These are phyloP conservation scores for Colletotrichum siamense DNA, from an alignment of 2,329 filamentous ascomycete genomes.

Conservation along the genomic window DNA sequence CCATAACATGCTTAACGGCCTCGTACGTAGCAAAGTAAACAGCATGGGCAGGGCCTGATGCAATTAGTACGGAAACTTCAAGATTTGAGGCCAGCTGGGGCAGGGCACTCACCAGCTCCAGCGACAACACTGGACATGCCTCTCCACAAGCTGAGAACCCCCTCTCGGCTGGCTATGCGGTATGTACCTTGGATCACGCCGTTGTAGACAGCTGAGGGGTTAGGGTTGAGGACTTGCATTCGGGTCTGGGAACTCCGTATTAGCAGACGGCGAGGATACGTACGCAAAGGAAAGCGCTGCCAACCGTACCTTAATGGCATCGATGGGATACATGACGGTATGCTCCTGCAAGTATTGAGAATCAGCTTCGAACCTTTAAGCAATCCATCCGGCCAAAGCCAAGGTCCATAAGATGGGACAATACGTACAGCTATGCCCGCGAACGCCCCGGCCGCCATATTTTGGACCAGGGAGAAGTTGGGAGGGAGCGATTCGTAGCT, in stretches of 20 bases:
- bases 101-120: slow-evolving; percentile 75
- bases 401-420: background rate
- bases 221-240: slow-evolving; percentile 95
- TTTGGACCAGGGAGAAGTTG: slow-evolving; percentile 91
- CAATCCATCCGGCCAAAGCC: background rate
- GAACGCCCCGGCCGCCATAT: slow-evolving; percentile 96
- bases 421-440: slow-evolving; percentile 87
- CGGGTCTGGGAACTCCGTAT: slow-evolving; percentile 70
- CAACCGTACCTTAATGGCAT: slow-evolving; percentile 86
- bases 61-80: background rate
- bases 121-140: slow-evolving; percentile 96
- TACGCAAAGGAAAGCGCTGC: background rate
- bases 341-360: slow-evolving; percentile 72
- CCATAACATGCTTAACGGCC: slow-evolving; percentile 93
- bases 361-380: slow-evolving; percentile 19
- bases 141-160: slow-evolving; percentile 90
- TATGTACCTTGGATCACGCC: slow-evolving; percentile 92
- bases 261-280: slow-evolving; percentile 6
- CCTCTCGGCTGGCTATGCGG: slow-evolving; percentile 89
- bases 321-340: slow-evolving; percentile 98
- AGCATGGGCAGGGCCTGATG: slow-evolving; percentile 89
- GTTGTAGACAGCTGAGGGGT: slow-evolving; percentile 80
- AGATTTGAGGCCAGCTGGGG: background rate
- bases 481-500: slow-evolving; percentile 93
- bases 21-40: slow-evolving; percentile 99